These are phyloP conservation scores for Metarhizium rileyi DNA, from an alignment of 2,329 filamentous ascomycete genomes.

Conservation along the genomic window DNA sequence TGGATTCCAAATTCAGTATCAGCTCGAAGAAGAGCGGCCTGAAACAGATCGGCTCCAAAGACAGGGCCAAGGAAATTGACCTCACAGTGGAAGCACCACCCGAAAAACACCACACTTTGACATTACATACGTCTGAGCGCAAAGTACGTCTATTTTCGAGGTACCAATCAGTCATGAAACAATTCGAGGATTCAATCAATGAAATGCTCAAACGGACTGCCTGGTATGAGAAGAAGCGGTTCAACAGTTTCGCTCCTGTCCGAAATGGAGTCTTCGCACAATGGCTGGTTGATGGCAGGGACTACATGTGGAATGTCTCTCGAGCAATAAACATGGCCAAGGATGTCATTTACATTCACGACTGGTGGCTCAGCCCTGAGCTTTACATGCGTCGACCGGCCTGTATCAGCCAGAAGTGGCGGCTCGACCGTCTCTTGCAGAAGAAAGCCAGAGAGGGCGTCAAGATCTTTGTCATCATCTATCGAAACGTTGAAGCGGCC, in stretches of 20 bases:
- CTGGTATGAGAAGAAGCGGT: slow-evolving; percentile 78
- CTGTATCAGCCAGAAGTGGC: slow-evolving; percentile 96
- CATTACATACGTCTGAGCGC: slow-evolving; percentile 82
- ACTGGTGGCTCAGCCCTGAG: slow-evolving; percentile 98
- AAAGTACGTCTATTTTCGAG: slow-evolving; percentile 85
- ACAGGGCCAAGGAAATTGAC: slow-evolving; percentile 43
- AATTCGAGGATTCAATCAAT: slow-evolving; percentile 88
- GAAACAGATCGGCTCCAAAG: slow-evolving; percentile 44
- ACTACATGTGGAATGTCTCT: slow-evolving; percentile 99
- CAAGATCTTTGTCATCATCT: slow-evolving; percentile 96
- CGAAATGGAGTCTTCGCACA: slow-evolving; percentile 80
- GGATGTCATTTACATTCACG: slow-evolving; percentile 97
- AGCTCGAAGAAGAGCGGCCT: slow-evolving; percentile 59
- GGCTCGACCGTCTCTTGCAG: slow-evolving; percentile 85
- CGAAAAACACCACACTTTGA: slow-evolving; percentile 70
- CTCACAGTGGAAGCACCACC: slow-evolving; percentile 26
- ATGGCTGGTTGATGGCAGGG: slow-evolving; percentile 92
- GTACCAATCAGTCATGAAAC: slow-evolving; percentile 78
- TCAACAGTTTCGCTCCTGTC: slow-evolving; percentile 88
- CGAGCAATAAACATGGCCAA: slow-evolving; percentile 93
- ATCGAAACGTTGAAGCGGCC: slow-evolving; percentile 93
- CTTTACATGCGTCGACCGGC: slow-evolving; percentile 89
- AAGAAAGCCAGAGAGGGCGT: slow-evolving; percentile 90
- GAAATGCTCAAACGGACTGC: slow-evolving; percentile 75
- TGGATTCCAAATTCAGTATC: slow-evolving; percentile 79